Percentiles rank a stretch among this genome's conserved stretches.
Evolutionary conservation across 2,329 filamentous ascomycete species (phyloP).

Genomic region (Verticillium alfalfae): DNA sequence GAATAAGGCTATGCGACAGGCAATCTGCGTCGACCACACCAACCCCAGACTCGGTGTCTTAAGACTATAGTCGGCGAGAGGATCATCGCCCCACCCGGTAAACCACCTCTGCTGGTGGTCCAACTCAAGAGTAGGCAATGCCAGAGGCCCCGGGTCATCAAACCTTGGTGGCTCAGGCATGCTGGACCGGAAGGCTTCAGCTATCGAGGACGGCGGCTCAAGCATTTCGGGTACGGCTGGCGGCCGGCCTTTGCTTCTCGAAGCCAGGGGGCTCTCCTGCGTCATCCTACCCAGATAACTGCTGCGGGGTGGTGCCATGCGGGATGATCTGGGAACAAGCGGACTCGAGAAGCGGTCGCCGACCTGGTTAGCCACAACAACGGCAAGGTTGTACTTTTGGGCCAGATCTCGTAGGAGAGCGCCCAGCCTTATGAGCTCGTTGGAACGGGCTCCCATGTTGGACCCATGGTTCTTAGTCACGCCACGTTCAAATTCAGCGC

Average conservation of each 20-base stretch:
- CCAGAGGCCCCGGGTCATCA: constrained; percentile 36
- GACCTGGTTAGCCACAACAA: constrained; percentile 94
- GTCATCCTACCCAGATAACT: constrained; percentile 7
- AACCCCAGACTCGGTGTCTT: constrained; percentile 87
- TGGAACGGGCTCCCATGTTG: constrained; percentile 69
- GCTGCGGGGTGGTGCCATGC: constrained; percentile 11
- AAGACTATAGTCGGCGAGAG: constrained; percentile 37
- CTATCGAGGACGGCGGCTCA: constrained; percentile 33
- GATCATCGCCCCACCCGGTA: constrained; percentile 84
- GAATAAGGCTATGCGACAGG: constrained; percentile 74
- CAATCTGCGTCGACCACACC: constrained; percentile 87
- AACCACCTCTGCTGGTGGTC: constrained; percentile 94
- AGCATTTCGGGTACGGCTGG: constrained; percentile 13
- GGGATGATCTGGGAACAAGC: constrained; percentile 14
- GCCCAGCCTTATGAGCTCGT: constrained; percentile 73
- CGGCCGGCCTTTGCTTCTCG: constrained; percentile 27
- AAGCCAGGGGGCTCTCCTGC: constrained; percentile 46
- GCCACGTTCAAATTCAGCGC: constrained; percentile 74
- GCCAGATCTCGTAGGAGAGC: constrained; percentile 72
- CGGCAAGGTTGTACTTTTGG: constrained; percentile 65
- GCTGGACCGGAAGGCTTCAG: constrained; percentile 26
- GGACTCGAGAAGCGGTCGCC: constrained; percentile 67
- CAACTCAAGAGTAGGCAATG: constrained; percentile 57
- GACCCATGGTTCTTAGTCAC: constrained; percentile 33
- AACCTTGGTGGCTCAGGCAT: constrained; percentile 19